Conservation (phyloP, 768 basidiomycete genomes). For the Lactarius deliciosus region DNA sequence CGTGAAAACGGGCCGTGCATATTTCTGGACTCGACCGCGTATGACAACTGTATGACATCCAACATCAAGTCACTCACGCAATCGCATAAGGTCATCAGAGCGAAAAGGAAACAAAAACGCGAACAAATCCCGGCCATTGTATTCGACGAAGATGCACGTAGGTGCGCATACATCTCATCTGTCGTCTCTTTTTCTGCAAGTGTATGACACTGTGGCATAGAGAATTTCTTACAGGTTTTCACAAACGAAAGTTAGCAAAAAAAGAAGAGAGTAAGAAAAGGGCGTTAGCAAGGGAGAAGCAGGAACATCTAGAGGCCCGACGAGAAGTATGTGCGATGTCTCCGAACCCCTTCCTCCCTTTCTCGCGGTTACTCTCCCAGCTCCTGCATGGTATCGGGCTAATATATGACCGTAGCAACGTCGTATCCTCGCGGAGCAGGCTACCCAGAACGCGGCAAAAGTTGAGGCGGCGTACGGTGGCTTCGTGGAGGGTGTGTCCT, state of each 20-base stretch:
- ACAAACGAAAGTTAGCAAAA: constrained; percentile 86
- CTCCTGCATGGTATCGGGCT: neutral
- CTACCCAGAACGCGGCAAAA: constrained; percentile 69
- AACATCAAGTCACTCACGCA: constrained; percentile 60
- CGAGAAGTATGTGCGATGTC: constrained; percentile 60
- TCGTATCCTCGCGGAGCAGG: constrained; percentile 72
- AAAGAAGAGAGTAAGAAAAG: constrained; percentile 72
- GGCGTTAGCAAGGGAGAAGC: constrained; percentile 75
- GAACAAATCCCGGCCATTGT: constrained; percentile 76
- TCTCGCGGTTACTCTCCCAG: neutral
- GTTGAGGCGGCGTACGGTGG: constrained; percentile 73
- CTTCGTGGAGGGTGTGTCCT: constrained; percentile 15
- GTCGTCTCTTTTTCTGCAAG: neutral
- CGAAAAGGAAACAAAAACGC: constrained; percentile 64
- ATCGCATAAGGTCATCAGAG: constrained; percentile 60
- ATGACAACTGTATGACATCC: constrained; percentile 36
- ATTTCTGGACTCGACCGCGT: neutral
- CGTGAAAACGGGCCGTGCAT: constrained; percentile 12
- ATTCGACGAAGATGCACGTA: constrained; percentile 85
- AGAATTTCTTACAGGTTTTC: constrained; percentile 91
- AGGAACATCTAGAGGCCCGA: constrained; percentile 68
- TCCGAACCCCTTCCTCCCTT: neutral
- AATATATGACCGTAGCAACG: constrained; percentile 58
- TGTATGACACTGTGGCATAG: constrained; percentile 40
- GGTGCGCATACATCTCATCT: constrained; percentile 26